These are phyloP conservation scores for Scutellaria minor DNA, from an alignment of 257 asterid species.

Conservation along the genomic window DNA sequence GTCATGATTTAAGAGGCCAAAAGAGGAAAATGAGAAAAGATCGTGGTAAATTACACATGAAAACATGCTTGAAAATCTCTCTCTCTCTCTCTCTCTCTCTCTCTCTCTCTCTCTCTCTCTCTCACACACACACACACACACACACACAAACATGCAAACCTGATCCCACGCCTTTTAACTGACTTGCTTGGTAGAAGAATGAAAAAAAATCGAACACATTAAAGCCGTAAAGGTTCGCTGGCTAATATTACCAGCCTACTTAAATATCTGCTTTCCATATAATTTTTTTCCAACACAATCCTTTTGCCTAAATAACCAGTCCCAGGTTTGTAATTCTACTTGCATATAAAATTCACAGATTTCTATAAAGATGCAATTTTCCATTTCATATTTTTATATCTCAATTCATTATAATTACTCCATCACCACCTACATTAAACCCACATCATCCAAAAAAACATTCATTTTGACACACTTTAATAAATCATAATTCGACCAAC, in stretches of 20 bases:
- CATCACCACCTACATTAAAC: constrained; percentile 5
- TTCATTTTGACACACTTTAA: neutral
- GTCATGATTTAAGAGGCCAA: constrained; percentile 2
- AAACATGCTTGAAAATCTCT: neutral
- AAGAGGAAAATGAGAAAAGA: neutral
- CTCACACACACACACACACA: too few species aligned
- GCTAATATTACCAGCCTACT: neutral
- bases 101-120: too few species aligned
- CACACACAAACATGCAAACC: neutral
- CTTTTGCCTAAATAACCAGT: neutral
- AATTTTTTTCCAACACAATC: neutral
- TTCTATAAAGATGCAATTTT: neutral
- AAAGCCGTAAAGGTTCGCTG: neutral
- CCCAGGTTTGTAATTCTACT: neutral
- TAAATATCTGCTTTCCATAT: neutral
- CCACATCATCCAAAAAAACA: neutral
- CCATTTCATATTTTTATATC: neutral
- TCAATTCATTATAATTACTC: neutral
- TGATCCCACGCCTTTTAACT: neutral
- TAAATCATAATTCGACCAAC: neutral
- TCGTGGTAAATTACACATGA: neutral
- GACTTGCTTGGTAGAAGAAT: neutral
- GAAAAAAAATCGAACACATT: neutral
- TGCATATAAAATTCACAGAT: constrained; percentile 21
- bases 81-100: too few species aligned